These are phyloP conservation scores for Phytophthora boehmeriae DNA, from an alignment of 352 stramenopile genomes.

Conservation along the genomic window DNA sequence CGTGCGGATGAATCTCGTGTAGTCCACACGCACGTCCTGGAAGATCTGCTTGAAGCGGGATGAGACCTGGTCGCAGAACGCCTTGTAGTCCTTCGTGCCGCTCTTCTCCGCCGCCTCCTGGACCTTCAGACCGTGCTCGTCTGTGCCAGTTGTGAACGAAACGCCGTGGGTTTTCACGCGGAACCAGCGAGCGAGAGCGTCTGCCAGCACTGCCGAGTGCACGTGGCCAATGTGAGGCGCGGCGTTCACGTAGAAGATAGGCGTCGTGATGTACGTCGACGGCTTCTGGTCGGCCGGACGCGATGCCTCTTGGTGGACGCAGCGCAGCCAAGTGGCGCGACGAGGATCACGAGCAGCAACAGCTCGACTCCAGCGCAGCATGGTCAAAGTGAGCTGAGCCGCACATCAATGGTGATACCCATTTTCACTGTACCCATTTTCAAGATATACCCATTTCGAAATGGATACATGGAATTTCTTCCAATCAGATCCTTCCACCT, in stretches of 20 bases:
- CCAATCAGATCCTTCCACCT: slow-evolving; percentile 33
- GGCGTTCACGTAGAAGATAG: slow-evolving; percentile 99
- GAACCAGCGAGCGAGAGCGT: slow-evolving; percentile 84
- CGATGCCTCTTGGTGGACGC: not conserved
- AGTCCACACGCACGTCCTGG: slow-evolving; percentile 88
- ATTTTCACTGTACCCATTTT: no score
- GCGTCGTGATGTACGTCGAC: slow-evolving; percentile 92
- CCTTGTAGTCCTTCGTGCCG: slow-evolving; percentile 81
- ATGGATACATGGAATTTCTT: no score
- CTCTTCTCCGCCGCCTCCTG: slow-evolving; percentile 92
- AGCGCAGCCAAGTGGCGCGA: not conserved
- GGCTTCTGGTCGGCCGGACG: not conserved
- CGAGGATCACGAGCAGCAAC: no score
- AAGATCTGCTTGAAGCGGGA: slow-evolving; percentile 92
- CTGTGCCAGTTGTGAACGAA: slow-evolving; percentile 97
- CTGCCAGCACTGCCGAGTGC: slow-evolving; percentile 95
- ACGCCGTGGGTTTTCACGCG: slow-evolving; percentile 58
- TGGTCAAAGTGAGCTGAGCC: no score
- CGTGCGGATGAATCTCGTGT: slow-evolving; percentile 97
- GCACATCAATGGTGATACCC: no score
- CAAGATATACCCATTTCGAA: no score
- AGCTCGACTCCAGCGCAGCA: no score
- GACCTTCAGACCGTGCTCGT: slow-evolving; percentile 98
- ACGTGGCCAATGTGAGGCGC: slow-evolving; percentile 99
- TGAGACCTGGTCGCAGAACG: slow-evolving; percentile 94